phyloP scores from a whole-genome alignment of 169 alveolate genomes.

The Theileria sp. region DNA sequence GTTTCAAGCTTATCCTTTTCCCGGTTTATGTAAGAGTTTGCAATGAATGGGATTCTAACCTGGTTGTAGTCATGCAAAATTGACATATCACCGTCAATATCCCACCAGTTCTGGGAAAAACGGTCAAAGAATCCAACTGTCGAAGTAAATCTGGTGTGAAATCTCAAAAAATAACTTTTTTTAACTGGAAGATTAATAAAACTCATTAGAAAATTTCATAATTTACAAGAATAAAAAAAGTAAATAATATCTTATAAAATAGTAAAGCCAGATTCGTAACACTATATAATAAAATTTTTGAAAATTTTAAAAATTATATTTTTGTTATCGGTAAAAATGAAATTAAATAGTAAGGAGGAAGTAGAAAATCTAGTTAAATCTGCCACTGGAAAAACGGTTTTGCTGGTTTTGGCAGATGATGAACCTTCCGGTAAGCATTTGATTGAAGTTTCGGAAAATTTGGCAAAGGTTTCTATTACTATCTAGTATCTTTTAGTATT shows the following conservation, averaged over 20 bases:
- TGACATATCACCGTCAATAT: conserved; percentile 61
- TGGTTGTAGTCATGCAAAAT: conserved; percentile 66
- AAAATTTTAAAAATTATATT: background rate
- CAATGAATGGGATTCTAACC: conserved; percentile 64
- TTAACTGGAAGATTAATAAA: background rate
- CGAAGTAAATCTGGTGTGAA: background rate
- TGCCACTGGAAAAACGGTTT: conserved; percentile 48
- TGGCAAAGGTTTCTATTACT: conserved; percentile 28
- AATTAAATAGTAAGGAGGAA: conserved; percentile 7
- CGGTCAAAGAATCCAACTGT: conserved; percentile 28
- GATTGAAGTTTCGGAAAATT: conserved; percentile 16
- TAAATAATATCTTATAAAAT: background rate
- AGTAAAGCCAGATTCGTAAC: background rate
- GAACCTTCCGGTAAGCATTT: conserved; percentile 47
- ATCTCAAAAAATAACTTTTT: background rate
- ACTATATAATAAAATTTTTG: background rate
- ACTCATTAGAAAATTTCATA: background rate
- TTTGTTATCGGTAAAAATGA: background rate
- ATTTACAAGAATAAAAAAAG: background rate
- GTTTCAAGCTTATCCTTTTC: conserved; percentile 13
- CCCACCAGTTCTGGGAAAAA: conserved; percentile 57
- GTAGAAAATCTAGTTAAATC: conserved; percentile 5
- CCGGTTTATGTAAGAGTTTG: conserved; percentile 27
- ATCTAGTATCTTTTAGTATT: background rate
- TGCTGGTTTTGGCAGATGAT: conserved; percentile 32